Conservation (phyloP, 2,329 filamentous ascomycete genomes). For the Verticillium isaacii region DNA sequence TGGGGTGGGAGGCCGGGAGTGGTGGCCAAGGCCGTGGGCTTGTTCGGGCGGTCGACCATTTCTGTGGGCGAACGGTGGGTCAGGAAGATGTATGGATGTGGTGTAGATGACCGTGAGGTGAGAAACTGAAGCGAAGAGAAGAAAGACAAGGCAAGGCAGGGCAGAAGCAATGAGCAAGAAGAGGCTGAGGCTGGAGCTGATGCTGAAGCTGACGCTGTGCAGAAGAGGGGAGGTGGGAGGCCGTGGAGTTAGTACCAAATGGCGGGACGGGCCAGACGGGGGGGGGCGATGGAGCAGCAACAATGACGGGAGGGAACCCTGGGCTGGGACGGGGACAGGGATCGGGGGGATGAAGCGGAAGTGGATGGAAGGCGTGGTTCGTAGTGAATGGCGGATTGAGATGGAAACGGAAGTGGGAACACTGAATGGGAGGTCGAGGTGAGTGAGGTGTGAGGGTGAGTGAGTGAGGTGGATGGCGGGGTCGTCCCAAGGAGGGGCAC, state of each 20-base stretch:
- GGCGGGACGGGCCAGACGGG: background rate
- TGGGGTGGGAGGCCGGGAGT: slow-evolving; percentile 71
- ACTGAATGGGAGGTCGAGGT: background rate
- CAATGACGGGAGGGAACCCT: background rate
- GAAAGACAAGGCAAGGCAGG: background rate
- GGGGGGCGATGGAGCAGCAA: background rate
- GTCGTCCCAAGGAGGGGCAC: background rate
- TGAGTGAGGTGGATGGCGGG: background rate
- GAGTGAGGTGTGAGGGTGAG: background rate
- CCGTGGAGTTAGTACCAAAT: background rate
- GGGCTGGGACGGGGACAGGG: background rate
- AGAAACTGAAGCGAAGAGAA: background rate
- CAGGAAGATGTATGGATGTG: background rate
- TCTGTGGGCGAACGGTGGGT: background rate
- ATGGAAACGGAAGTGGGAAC: background rate
- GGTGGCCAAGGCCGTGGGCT: slow-evolving; percentile 70
- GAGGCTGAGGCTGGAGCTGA: background rate
- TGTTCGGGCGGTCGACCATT: slow-evolving; percentile 83
- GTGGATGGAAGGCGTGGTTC: background rate
- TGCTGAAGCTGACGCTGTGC: background rate
- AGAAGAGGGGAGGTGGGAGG: background rate
- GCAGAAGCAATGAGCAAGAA: background rate
- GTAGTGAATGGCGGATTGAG: background rate
- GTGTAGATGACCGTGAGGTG: background rate
- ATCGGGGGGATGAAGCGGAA: background rate